Conservation (phyloP, 1,284 basidiomycete genomes). For the Trametes pubescens region DNA sequence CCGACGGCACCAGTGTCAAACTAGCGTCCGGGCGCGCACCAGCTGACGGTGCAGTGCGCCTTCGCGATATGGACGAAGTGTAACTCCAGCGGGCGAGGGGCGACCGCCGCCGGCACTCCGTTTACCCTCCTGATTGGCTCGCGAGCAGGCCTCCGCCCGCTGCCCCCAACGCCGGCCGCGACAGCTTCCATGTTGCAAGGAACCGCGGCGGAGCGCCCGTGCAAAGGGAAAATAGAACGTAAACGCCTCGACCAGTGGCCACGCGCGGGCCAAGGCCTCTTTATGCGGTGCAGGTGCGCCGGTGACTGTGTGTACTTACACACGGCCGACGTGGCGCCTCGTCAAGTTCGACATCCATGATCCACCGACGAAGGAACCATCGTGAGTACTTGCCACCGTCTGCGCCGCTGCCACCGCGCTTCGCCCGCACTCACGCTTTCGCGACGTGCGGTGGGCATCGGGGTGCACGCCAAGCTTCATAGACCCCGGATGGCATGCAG, state of each 20-base stretch:
- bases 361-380: too few species aligned
- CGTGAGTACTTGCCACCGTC: too few species aligned
- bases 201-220: constrained; percentile 19
- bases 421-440: too few species aligned
- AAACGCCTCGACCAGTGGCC: not conserved
- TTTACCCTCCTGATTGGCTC: constrained; percentile 18
- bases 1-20: constrained; percentile 25
- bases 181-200: constrained; percentile 4
- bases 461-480: not conserved
- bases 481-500: not conserved
- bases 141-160: not conserved
- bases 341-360: too few species aligned
- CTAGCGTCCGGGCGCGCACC: constrained; percentile 21
- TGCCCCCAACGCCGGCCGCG: not conserved
- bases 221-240: constrained; percentile 14
- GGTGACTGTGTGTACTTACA: not conserved
- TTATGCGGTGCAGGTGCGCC: not conserved
- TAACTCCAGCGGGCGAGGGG: not conserved
- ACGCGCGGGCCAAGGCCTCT: not conserved
- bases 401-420: too few species aligned
- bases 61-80: not conserved
- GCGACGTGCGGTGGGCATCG: too few species aligned
- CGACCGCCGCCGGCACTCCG: constrained; percentile 18
- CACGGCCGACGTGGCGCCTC: too few species aligned
- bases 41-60: constrained; percentile 15